Percentiles rank a stretch among this genome's conserved stretches.
phyloP scores from a whole-genome alignment of 495 filamentous ascomycete genomes.

The Staphylotrichum tortipilum region DNA sequence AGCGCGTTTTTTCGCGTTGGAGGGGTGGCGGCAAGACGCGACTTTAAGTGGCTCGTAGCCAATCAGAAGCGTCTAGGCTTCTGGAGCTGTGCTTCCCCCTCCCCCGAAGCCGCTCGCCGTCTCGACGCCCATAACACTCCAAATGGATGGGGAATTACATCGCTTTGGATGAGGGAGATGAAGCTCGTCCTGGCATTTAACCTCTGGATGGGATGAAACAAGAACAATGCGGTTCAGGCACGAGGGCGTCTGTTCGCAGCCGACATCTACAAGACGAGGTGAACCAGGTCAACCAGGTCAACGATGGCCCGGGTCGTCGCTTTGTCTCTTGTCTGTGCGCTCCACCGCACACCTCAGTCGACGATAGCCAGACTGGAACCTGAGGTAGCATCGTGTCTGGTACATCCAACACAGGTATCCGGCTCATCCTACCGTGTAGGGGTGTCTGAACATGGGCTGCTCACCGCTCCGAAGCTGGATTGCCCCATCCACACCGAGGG shows the following conservation, averaged over 20 bases:
- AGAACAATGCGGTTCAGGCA: background rate
- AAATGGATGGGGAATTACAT: background rate
- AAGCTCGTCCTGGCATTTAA: background rate
- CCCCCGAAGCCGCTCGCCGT: background rate
- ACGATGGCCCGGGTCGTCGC: too few relatives aligned
- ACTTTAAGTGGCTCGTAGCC: constrained; percentile 4
- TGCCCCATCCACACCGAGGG: constrained; percentile 1
- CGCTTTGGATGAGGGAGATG: background rate
- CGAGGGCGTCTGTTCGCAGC: background rate
- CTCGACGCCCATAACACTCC: background rate
- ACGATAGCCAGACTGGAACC: background rate
- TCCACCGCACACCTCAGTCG: background rate
- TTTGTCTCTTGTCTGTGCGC: background rate
- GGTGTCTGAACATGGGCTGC: too few relatives aligned
- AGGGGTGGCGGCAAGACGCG: background rate
- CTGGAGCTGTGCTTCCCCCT: background rate
- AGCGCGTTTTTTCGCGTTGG: constrained; percentile 8
- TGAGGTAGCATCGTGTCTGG: background rate
- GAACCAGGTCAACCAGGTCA: too few relatives aligned
- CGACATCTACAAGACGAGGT: background rate
- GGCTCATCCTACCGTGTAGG: too few relatives aligned
- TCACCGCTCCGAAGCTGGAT: background rate
- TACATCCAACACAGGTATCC: too few relatives aligned
- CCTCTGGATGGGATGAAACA: background rate
- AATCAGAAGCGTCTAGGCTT: background rate